phyloP scores from a whole-genome alignment of 345 rosid genomes.

The Corymbia maculata region DNA sequence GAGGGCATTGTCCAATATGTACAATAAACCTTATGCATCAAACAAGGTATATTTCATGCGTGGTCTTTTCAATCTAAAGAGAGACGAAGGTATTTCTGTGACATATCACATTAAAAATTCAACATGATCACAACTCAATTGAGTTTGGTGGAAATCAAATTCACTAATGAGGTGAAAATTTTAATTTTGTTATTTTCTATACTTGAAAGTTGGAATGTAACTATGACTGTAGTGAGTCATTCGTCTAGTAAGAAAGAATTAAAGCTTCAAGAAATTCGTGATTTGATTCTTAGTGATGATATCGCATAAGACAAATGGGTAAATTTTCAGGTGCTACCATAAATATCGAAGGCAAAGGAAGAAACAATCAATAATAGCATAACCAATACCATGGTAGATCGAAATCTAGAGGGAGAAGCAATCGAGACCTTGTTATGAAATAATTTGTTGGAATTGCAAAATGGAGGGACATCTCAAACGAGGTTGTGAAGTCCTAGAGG shows the following conservation, averaged over 20 bases:
- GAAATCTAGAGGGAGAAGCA: not conserved
- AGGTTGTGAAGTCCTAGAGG: too few species aligned
- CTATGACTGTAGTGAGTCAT: not conserved
- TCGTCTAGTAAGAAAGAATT: not conserved
- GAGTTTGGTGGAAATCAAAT: not conserved
- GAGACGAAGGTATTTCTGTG: rapidly evolving
- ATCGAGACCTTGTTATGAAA: too few species aligned
- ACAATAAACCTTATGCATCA: not conserved
- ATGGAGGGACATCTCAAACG: not conserved
- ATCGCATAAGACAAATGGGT: too few species aligned
- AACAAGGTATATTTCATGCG: not conserved
- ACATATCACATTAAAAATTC: not conserved
- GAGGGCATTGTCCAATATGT: not conserved
- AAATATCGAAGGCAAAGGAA: not conserved
- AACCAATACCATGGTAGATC: not conserved
- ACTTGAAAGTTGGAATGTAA: not conserved
- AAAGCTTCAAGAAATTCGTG: not conserved
- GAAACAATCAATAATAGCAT: not conserved
- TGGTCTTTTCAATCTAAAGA: not conserved
- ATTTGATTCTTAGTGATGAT: not conserved
- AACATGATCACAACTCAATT: rapidly evolving
- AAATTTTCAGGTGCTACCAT: not conserved
- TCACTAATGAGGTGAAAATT: rapidly evolving
- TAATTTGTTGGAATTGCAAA: not conserved
- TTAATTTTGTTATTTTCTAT: not conserved